Percentiles rank a stretch among this genome's conserved stretches.
Evolutionary conservation across 441 rosid species (phyloP).

Genomic region (Raphanus hybrid): DNA sequence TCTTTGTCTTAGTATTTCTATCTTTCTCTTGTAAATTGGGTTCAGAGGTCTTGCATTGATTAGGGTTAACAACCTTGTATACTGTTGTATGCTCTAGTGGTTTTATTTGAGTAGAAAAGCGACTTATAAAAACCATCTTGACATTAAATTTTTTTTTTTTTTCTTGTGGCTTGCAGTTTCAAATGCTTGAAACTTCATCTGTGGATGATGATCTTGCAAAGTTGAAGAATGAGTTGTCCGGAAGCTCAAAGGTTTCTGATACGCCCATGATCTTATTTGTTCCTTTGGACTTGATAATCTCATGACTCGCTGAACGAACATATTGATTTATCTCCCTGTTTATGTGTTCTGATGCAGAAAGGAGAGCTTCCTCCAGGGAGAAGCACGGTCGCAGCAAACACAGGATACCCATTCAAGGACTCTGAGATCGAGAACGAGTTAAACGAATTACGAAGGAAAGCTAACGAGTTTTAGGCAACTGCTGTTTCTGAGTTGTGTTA

Average conservation of each 20-base stretch:
- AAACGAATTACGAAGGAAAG: conserved; percentile 52
- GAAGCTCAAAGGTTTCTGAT: conserved; percentile 50
- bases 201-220: conserved; percentile 58
- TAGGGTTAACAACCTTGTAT: conserved; percentile 6
- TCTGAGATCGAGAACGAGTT: conserved; percentile 55
- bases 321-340: not conserved
- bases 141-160: conserved; percentile 18
- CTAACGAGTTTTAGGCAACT: conserved; percentile 46
- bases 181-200: conserved; percentile 55
- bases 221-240: conserved; percentile 56
- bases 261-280: not conserved
- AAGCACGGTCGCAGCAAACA: conserved; percentile 42
- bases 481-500: conserved; percentile 23
- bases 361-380: conserved; percentile 64
- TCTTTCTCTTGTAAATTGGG: conserved; percentile 8
- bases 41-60: conserved; percentile 7
- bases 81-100: not conserved
- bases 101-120: conserved; percentile 5
- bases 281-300: not conserved
- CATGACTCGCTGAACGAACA: not conserved
- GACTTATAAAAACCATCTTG: not conserved
- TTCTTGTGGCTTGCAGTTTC: conserved; percentile 45
- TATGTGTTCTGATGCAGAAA: conserved; percentile 42
- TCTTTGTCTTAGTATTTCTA: conserved; percentile 11
- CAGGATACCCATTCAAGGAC: conserved; percentile 49